These are phyloP conservation scores for Lactarius sanguifluus DNA, from an alignment of 768 basidiomycete genomes.

Conservation along the genomic window DNA sequence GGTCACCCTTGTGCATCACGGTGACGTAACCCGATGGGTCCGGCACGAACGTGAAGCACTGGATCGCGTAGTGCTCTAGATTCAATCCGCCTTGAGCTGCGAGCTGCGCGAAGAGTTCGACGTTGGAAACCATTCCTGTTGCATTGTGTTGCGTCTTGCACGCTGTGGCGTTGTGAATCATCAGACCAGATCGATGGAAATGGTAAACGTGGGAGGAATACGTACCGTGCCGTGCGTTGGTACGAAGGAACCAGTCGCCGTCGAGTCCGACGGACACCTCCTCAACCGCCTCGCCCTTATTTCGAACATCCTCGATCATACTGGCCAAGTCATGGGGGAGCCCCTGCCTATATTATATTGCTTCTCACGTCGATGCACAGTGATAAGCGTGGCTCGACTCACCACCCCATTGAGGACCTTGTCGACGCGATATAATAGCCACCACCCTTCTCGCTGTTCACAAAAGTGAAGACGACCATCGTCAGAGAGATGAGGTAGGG, in stretches of 20 bases:
- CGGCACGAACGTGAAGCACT: constrained; percentile 18
- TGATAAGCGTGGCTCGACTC: constrained; percentile 1
- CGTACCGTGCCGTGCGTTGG: constrained; percentile 18
- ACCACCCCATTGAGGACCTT: constrained; percentile 13
- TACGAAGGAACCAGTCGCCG: constrained; percentile 24
- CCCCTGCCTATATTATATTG: constrained; percentile 1
- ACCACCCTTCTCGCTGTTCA: not conserved
- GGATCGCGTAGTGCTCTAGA: constrained; percentile 13
- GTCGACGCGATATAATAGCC: constrained; percentile 18
- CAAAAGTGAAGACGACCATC: constrained; percentile 15
- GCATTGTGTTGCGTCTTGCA: constrained; percentile 8
- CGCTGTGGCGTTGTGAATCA: not conserved
- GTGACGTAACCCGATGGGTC: constrained; percentile 15
- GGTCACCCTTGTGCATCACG: constrained; percentile 13
- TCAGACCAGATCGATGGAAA: not conserved
- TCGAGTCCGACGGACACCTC: constrained; percentile 20
- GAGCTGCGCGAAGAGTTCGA: constrained; percentile 14
- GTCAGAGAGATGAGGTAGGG: not conserved
- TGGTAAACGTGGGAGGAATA: not conserved
- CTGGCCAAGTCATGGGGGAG: constrained; percentile 17
- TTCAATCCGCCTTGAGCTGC: not conserved
- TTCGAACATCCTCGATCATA: constrained; percentile 11
- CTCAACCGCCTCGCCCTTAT: constrained; percentile 15
- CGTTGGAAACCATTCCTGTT: constrained; percentile 1
- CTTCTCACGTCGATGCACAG: not conserved